Percentiles rank a stretch among this genome's conserved stretches.
Evolutionary conservation across 2,329 filamentous ascomycete genomes (phyloP).

Genomic region (Westerdykella aurantiaca): DNA sequence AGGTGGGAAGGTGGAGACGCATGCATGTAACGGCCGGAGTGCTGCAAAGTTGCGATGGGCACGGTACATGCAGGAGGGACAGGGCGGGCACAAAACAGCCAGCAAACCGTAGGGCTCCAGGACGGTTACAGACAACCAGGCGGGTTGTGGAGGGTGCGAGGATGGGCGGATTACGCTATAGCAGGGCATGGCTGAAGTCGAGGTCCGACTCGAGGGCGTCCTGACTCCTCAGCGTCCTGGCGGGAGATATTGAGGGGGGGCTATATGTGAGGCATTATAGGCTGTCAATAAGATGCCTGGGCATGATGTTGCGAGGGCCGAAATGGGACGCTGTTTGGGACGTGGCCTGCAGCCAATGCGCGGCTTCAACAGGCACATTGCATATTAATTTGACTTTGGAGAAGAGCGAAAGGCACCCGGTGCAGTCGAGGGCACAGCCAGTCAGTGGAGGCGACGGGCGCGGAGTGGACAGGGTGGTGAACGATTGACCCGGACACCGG

Average conservation of each 20-base stretch:
- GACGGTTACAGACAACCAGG: neutral
- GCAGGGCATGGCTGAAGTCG: slow-evolving; percentile 16
- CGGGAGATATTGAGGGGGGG: slow-evolving; percentile 15
- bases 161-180: slow-evolving; percentile 18
- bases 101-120: neutral
- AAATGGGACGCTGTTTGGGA: slow-evolving; percentile 3
- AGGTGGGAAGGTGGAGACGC: slow-evolving; percentile 4
- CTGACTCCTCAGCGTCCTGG: slow-evolving; percentile 3
- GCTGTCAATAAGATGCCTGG: slow-evolving; percentile 13
- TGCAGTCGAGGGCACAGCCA: too few relatives aligned
- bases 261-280: slow-evolving; percentile 30
- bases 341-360: slow-evolving; percentile 7
- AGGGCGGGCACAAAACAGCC: neutral
- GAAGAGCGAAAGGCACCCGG: neutral
- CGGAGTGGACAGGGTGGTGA: neutral
- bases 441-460: too few relatives aligned
- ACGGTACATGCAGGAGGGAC: slow-evolving; percentile 5
- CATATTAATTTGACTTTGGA: slow-evolving; percentile 8
- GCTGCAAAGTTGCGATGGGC: slow-evolving; percentile 4
- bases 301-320: slow-evolving; percentile 13
- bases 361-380: slow-evolving; percentile 6
- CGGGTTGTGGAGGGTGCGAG: neutral
- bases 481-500: slow-evolving; percentile 12
- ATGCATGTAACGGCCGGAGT: slow-evolving; percentile 9
- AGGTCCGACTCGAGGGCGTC: slow-evolving; percentile 9